Evolutionary conservation across 441 rosid species (phyloP).

Genomic region (Eruca vesicaria): DNA sequence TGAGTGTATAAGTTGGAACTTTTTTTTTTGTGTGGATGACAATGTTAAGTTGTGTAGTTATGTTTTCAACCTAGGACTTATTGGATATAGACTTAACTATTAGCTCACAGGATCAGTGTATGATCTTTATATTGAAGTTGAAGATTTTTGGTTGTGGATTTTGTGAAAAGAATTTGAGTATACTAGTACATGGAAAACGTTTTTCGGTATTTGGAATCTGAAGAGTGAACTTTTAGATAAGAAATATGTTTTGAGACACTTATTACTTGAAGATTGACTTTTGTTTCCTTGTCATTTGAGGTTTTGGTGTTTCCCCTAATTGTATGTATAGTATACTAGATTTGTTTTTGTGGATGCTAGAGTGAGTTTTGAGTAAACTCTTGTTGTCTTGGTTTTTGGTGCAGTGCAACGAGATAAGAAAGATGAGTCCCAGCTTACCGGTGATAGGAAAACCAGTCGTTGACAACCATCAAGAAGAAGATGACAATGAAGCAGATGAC

Average conservation of each 20-base stretch:
- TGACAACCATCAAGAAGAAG: conserved; percentile 73
- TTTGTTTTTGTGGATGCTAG: neutral
- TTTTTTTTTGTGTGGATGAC: too few relatives aligned
- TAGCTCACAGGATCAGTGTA: neutral
- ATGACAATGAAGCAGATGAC: neutral
- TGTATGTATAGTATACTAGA: neutral
- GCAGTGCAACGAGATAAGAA: conserved; percentile 82
- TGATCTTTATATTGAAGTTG: neutral
- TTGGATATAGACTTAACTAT: too few relatives aligned
- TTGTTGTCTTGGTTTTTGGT: conserved; percentile 16
- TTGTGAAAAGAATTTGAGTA: neutral
- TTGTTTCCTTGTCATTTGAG: conserved; percentile 4
- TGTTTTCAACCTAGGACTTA: too few relatives aligned
- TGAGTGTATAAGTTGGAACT: too few relatives aligned
- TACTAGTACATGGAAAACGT: neutral
- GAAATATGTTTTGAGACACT: neutral
- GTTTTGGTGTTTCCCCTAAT: neutral
- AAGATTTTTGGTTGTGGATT: neutral
- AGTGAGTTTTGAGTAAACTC: neutral
- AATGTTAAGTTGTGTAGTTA: too few relatives aligned
- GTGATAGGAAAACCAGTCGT: conserved; percentile 70
- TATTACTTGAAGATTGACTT: neutral
- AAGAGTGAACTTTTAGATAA: neutral
- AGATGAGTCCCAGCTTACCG: conserved; percentile 54
- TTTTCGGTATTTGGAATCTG: neutral